phyloP scores from a whole-genome alignment of 129 eudicot genomes.

The Artemisia tridentata region DNA sequence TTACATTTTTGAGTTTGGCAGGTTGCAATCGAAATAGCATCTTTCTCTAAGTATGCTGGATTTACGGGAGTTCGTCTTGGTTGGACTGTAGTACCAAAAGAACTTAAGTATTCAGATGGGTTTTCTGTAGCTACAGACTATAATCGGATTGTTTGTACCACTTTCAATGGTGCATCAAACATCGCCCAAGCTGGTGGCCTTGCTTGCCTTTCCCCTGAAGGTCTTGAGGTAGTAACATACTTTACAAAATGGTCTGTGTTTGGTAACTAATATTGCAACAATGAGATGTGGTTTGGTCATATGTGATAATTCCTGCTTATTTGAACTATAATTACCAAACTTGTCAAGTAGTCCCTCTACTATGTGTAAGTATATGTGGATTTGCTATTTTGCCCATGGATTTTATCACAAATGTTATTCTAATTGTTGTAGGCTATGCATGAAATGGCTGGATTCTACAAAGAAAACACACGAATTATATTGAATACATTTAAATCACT shows the following conservation, averaged over 20 bases:
- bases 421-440: constrained; percentile 74
- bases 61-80: constrained; percentile 97
- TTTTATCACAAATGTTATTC: not conserved
- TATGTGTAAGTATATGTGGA: too few relatives aligned
- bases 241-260: not conserved
- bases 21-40: constrained; percentile 92
- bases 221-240: constrained; percentile 47
- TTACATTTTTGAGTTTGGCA: constrained; percentile 30
- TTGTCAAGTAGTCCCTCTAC: too few relatives aligned
- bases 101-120: constrained; percentile 81
- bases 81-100: constrained; percentile 92
- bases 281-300: too few relatives aligned
- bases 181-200: constrained; percentile 94
- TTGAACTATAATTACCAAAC: too few relatives aligned
- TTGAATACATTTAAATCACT: constrained; percentile 90
- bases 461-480: constrained; percentile 75
- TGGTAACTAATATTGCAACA: too few relatives aligned
- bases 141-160: constrained; percentile 79
- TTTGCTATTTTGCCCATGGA: not conserved
- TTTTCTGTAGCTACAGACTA: constrained; percentile 91
- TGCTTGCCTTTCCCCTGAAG: constrained; percentile 92
- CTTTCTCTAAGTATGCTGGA: constrained; percentile 95
- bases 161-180: constrained; percentile 98
- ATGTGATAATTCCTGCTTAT: too few relatives aligned
- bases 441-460: constrained; percentile 84